These are phyloP conservation scores for Immersiella caudata DNA, from an alignment of 495 filamentous ascomycete genomes.

Conservation along the genomic window DNA sequence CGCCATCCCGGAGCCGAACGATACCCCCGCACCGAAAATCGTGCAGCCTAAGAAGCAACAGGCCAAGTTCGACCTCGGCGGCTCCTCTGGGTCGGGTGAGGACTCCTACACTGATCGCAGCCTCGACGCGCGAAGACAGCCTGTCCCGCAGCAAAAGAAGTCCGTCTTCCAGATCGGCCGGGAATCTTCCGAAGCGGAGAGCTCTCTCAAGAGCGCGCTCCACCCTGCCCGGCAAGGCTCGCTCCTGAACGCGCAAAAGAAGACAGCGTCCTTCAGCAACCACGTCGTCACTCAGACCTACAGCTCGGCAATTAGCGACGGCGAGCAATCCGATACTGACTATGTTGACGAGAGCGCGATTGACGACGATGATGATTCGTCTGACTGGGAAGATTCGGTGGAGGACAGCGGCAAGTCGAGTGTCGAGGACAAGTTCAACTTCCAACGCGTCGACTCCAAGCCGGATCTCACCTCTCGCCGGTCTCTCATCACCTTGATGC, in stretches of 20 bases:
- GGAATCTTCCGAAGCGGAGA: conserved; percentile 80
- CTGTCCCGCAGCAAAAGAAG: conserved; percentile 58
- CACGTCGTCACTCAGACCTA: conserved; percentile 69
- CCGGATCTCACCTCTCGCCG: conserved; percentile 82
- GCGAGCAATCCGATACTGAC: conserved; percentile 73
- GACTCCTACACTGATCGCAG: conserved; percentile 48
- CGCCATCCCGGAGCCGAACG: conserved; percentile 48
- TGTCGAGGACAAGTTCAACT: conserved; percentile 75
- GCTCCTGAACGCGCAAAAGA: conserved; percentile 58
- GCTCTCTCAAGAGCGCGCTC: conserved; percentile 74
- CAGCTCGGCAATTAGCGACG: conserved; percentile 64
- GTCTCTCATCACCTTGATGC: conserved; percentile 86
- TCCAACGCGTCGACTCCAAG: conserved; percentile 87
- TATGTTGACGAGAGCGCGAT: conserved; percentile 79
- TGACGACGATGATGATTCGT: conserved; percentile 85
- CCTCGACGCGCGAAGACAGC: conserved; percentile 52
- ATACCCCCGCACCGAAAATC: conserved; percentile 51
- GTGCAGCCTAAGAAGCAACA: conserved; percentile 54
- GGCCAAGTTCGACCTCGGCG: conserved; percentile 58
- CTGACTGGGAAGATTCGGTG: conserved; percentile 90
- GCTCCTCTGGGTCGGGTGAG: conserved; percentile 51
- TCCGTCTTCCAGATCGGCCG: conserved; percentile 77
- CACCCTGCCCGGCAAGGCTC: conserved; percentile 47
- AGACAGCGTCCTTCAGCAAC: conserved; percentile 83
- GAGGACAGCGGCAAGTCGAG: conserved; percentile 83